Base-by-base conservation (phyloP, 2,329 filamentous ascomycete genomes). In the Zalaria sp. region DNA sequence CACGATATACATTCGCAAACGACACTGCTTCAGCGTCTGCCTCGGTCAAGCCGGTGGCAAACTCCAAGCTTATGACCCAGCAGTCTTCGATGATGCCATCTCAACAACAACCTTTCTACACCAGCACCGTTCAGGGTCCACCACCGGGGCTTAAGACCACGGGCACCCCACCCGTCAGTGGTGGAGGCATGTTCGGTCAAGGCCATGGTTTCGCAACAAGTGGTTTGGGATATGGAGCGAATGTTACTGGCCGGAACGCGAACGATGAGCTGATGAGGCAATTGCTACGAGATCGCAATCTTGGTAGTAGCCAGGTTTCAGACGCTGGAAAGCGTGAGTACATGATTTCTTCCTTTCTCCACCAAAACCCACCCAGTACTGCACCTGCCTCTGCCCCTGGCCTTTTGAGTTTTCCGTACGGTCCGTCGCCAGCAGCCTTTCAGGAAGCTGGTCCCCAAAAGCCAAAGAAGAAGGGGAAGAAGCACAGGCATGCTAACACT, bases 401-500 rank as follows among this genome's bases (percentile, higher is more conserved):
- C 73, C 81, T 88, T 74, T 73, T 89, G 71, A 82, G 77, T 76
- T 83, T 84, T 76, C 84, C 91, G 73, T 93, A 93, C 73, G 84
- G 83, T 69, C 73, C 79, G 62, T 82, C 83, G 71, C 71, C 82
- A 72, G 84, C 83, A 72, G 77, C 78, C 69, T 86, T 85, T 71
- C 83, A 88, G 79, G 29, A 44, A 39, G 53, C 43, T 40, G 40
- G 52, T 42, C 50, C 48, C 38, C 51, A 56, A 40, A 56, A 94
- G 81, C 87, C 93, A 78, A 94, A 93, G 82, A 95, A 94, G 79
- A 94, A 94, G 86, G 87, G 87, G 74, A 95, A 94, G 80, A 95
- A 95, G 86, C 89, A 95, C 77, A 93, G 88, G 81, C 88, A 95
- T 81, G 89, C 87, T 91, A 94, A 95, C 86, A 95, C 89, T 89